Percentiles rank a stretch among this genome's conserved stretches.
These are phyloP conservation scores for Ceratocystis huliohia DNA, from an alignment of 2,329 filamentous ascomycete genomes.

Conservation along the genomic window DNA sequence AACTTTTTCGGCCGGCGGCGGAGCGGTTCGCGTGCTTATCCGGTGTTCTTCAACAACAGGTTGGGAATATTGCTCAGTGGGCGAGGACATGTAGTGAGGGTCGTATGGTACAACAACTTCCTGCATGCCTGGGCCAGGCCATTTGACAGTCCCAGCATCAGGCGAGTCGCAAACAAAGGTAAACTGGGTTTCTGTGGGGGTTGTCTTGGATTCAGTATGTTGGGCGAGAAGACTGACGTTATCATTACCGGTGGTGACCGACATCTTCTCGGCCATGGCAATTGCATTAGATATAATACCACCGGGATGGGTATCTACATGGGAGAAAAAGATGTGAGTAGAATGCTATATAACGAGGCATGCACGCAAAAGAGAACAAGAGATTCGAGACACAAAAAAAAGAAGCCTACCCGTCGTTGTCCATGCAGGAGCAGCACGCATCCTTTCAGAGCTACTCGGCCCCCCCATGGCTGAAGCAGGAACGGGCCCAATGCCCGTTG, in stretches of 20 bases:
- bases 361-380: background rate
- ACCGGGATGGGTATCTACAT: conserved; percentile 35
- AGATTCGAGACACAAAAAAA: background rate
- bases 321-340: background rate
- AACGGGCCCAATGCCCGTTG: conserved; percentile 17
- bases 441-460: conserved; percentile 36
- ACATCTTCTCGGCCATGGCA: conserved; percentile 66
- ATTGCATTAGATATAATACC: conserved; percentile 90
- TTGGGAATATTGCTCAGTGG: conserved; percentile 23
- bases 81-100: conserved; percentile 21
- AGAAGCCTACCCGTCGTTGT: conserved; percentile 5
- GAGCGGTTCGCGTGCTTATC: background rate
- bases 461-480: conserved; percentile 17
- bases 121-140: conserved; percentile 44
- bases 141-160: conserved; percentile 64
- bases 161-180: conserved; percentile 94
- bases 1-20: background rate
- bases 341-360: conserved; percentile 20
- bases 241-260: conserved; percentile 54
- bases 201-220: conserved; percentile 46
- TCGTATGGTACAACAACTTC: conserved; percentile 23
- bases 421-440: background rate
- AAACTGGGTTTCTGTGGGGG: conserved; percentile 72
- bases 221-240: conserved; percentile 68
- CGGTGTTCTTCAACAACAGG: background rate